These are phyloP conservation scores for Colletotrichum sp. DNA, from an alignment of 2,329 filamentous ascomycete genomes.

Conservation along the genomic window DNA sequence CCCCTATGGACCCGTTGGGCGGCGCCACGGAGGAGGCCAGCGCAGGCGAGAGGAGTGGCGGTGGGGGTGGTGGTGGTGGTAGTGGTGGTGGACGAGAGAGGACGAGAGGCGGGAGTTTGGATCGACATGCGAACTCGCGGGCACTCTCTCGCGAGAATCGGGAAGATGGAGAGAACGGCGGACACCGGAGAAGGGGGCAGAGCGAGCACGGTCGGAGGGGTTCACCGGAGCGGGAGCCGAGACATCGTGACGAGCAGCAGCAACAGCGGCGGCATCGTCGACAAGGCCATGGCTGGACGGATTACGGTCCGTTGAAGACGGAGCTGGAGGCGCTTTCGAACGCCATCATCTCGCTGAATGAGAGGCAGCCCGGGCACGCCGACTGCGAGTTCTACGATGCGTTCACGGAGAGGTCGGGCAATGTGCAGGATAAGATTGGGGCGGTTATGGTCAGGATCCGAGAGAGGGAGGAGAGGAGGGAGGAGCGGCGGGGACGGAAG, in stretches of 20 bases:
- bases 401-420: constrained; percentile 17
- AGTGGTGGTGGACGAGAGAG: background rate
- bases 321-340: constrained; percentile 18
- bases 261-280: background rate
- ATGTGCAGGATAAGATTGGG: constrained; percentile 15
- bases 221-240: background rate
- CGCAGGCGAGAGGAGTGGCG: too few relatives aligned
- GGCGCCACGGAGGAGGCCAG: too few relatives aligned
- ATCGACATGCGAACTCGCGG: background rate
- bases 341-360: constrained; percentile 16
- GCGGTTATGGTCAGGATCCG: constrained; percentile 13
- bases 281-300: background rate
- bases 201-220: background rate
- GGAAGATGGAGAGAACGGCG: background rate
- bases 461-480: constrained; percentile 17
- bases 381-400: constrained; percentile 21
- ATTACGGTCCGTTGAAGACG: constrained; percentile 3
- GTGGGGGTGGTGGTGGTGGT: too few relatives aligned
- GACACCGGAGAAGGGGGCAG: background rate
- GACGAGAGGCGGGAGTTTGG: background rate
- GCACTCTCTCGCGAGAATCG: background rate
- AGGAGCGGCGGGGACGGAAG: background rate
- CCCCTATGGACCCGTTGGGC: too few relatives aligned
- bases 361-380: constrained; percentile 9
- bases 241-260: background rate